phyloP scores from a whole-genome alignment of 192 early-diverging fungal species.

The Coemansia sp. region DNA sequence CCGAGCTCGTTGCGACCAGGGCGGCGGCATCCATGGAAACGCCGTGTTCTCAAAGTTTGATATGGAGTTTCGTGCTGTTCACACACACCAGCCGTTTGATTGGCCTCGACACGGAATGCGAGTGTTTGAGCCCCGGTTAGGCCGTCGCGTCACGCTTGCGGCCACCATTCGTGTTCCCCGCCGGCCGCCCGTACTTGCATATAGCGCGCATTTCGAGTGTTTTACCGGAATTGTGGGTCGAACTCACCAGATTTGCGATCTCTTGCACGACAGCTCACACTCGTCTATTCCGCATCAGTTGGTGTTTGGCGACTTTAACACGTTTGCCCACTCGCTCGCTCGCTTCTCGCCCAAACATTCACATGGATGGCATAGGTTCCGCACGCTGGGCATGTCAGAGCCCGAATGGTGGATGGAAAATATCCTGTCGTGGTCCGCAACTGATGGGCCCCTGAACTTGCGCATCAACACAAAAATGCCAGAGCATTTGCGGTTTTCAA shows the following conservation, averaged over 20 bases:
- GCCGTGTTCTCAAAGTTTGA: slow-evolving; percentile 69
- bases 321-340: slow-evolving; percentile 74
- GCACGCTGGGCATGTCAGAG: slow-evolving; percentile 64
- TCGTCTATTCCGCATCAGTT: slow-evolving; percentile 62
- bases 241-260: slow-evolving; percentile 65
- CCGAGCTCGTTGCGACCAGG: slow-evolving; percentile 60
- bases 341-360: slow-evolving; percentile 65
- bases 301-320: slow-evolving; percentile 76
- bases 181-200: slow-evolving; percentile 61
- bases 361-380: slow-evolving; percentile 64
- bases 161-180: slow-evolving; percentile 57
- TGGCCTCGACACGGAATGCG: slow-evolving; percentile 65
- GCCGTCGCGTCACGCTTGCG: slow-evolving; percentile 60
- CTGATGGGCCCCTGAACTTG: slow-evolving; percentile 33
- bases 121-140: slow-evolving; percentile 67
- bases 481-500: slow-evolving; percentile 18
- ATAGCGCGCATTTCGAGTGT: slow-evolving; percentile 73
- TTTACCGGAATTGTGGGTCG: slow-evolving; percentile 75
- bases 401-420: slow-evolving; percentile 70
- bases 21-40: slow-evolving; percentile 79
- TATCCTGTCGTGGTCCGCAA: slow-evolving; percentile 55
- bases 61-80: slow-evolving; percentile 62
- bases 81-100: slow-evolving; percentile 67
- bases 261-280: slow-evolving; percentile 60
- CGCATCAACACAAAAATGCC: slow-evolving; percentile 24